phyloP scores from a whole-genome alignment of 179 eudicot species.

The Kewa caespitosa region DNA sequence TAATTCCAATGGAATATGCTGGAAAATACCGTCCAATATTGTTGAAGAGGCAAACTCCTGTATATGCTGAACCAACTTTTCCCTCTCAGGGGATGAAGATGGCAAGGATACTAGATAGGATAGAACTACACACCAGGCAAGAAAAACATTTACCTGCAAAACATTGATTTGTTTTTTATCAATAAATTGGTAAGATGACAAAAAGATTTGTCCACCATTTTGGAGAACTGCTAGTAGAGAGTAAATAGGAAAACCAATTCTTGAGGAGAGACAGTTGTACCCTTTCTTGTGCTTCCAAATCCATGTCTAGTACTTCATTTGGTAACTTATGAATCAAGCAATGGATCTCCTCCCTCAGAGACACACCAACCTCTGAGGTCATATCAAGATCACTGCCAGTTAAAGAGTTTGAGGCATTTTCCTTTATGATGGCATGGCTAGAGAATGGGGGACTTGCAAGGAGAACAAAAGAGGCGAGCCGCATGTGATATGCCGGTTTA shows the following conservation, averaged over 20 bases:
- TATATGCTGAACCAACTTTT: constrained; percentile 75
- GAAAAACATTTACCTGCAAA: constrained; percentile 72
- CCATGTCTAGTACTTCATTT: constrained; percentile 52
- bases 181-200: neutral
- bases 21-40: constrained; percentile 85
- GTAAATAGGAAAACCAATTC: neutral
- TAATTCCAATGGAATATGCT: constrained; percentile 82
- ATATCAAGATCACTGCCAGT: constrained; percentile 38
- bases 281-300: constrained; percentile 59
- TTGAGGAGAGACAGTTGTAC: constrained; percentile 36
- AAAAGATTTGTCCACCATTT: neutral
- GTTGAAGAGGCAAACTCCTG: constrained; percentile 63
- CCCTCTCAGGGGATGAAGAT: constrained; percentile 70
- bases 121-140: constrained; percentile 86
- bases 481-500: constrained; percentile 57
- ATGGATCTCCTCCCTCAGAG: constrained; percentile 70
- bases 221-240: too few species aligned
- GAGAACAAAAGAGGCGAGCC: constrained; percentile 72
- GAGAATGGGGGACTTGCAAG: constrained; percentile 72
- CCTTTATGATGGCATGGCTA: constrained; percentile 40
- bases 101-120: constrained; percentile 65
- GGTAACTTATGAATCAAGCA: constrained; percentile 56
- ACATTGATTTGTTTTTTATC: constrained; percentile 1
- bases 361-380: constrained; percentile 44
- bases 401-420: constrained; percentile 30